A percentile compares a stretch with the other conserved stretches of the same genome.
These are phyloP conservation scores for Elaeagnus macrophylla DNA, from an alignment of 306 rosid genomes.

Conservation along the genomic window DNA sequence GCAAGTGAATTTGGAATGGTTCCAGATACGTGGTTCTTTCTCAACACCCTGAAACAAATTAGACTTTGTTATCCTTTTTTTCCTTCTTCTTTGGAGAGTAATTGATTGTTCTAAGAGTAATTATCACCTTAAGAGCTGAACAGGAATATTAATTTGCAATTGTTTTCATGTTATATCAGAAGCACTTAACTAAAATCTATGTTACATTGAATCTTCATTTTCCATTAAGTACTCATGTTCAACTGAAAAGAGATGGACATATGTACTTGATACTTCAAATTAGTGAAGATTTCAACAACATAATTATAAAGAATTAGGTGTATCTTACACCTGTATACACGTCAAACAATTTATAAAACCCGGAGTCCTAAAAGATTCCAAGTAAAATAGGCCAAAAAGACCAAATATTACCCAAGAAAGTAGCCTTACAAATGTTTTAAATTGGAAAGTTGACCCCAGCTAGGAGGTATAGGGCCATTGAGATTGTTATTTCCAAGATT, in stretches of 20 bases:
- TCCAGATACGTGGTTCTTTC: conserved; percentile 38
- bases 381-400: not conserved
- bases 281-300: no score
- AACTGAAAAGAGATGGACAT: no score
- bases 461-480: conserved; percentile 50
- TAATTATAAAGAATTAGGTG: no score
- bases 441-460: conserved; percentile 59
- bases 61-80: conserved; percentile 4
- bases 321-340: no score
- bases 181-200: no score
- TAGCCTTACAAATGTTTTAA: conserved; percentile 72
- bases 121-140: no score
- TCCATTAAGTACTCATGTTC: no score
- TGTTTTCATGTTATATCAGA: no score
- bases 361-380: not conserved
- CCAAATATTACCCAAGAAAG: not conserved
- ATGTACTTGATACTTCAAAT: no score
- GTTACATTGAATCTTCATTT: no score
- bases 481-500: conserved; percentile 69
- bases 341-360: no score
- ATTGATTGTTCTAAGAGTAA: not conserved
- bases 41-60: conserved; percentile 34
- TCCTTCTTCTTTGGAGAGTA: not conserved
- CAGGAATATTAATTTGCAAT: no score
- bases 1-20: conserved; percentile 32